Conservation (phyloP, 306 rosid species). For the Trifolium subterraneum region DNA sequence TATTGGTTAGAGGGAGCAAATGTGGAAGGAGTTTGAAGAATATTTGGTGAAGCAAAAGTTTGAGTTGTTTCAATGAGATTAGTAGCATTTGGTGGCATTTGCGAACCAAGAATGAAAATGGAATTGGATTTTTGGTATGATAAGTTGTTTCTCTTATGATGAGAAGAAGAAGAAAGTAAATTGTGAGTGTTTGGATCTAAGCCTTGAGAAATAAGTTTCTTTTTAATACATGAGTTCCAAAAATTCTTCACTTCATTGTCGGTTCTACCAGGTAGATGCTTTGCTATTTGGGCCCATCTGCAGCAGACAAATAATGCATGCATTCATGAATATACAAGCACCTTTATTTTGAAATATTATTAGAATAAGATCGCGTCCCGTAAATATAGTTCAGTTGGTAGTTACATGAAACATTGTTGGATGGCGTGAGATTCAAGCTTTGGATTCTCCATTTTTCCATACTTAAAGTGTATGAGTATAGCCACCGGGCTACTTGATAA, state of each 20-base stretch:
- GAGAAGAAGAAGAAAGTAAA: constrained; percentile 50
- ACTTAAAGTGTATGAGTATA: no score
- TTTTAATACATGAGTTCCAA: constrained; percentile 91
- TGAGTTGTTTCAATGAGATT: constrained; percentile 27
- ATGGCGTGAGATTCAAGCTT: no score
- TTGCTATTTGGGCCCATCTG: constrained; percentile 97
- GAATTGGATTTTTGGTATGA: constrained; percentile 40
- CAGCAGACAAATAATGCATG: constrained; percentile 30
- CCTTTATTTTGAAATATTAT: no score
- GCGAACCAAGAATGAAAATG: constrained; percentile 39
- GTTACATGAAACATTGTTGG: no score
- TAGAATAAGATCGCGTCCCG: no score
- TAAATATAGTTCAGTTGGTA: no score
- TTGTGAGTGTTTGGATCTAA: constrained; percentile 90
- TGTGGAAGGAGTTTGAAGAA: constrained; percentile 34
- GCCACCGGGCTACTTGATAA: no score
- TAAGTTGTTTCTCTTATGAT: constrained; percentile 44
- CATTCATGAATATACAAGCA: no score
- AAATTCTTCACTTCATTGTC: constrained; percentile 93
- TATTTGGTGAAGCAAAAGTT: constrained; percentile 25
- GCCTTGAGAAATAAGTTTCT: constrained; percentile 82
- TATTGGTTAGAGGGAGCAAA: constrained; percentile 29
- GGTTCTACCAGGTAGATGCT: constrained; percentile 89
- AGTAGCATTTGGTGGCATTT: constrained; percentile 37
- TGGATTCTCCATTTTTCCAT: no score